Evolutionary conservation across 2,329 filamentous ascomycete genomes (phyloP).

Genomic region (Chrysoporthe cubensis): DNA sequence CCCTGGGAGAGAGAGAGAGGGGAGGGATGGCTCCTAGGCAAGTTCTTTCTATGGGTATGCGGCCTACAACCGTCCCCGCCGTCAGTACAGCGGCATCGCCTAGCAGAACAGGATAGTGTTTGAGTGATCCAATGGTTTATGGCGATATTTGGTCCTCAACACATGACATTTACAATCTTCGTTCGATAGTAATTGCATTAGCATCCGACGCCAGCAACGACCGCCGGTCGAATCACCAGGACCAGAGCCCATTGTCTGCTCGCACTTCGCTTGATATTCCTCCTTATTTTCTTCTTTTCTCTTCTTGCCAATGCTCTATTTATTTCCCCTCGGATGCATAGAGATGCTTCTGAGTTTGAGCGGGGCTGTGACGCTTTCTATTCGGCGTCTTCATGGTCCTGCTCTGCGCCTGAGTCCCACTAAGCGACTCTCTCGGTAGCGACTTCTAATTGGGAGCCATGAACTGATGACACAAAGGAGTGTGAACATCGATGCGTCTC

Average conservation of each 20-base stretch:
- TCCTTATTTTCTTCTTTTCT: background rate
- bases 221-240: background rate
- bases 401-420: background rate
- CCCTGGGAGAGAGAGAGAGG: background rate
- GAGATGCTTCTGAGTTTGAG: background rate
- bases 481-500: background rate
- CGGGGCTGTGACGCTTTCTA: background rate
- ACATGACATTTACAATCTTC: too few species aligned
- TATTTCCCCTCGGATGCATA: background rate
- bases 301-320: background rate
- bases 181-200: too few species aligned
- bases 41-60: background rate
- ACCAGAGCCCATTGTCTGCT: background rate
- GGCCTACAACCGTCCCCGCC: background rate
- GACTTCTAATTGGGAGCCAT: too few species aligned
- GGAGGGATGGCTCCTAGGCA: background rate
- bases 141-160: too few species aligned
- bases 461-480: too few species aligned
- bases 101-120: too few species aligned
- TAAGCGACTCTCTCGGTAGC: background rate
- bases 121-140: too few species aligned
- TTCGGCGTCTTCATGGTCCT: background rate
- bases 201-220: too few species aligned
- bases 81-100: background rate
- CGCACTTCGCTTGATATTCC: background rate